A percentile compares a stretch with the other conserved stretches of the same genome.
Conservation (phyloP, 805 yeast species). For the Metschnikowia shivogae region DNA sequence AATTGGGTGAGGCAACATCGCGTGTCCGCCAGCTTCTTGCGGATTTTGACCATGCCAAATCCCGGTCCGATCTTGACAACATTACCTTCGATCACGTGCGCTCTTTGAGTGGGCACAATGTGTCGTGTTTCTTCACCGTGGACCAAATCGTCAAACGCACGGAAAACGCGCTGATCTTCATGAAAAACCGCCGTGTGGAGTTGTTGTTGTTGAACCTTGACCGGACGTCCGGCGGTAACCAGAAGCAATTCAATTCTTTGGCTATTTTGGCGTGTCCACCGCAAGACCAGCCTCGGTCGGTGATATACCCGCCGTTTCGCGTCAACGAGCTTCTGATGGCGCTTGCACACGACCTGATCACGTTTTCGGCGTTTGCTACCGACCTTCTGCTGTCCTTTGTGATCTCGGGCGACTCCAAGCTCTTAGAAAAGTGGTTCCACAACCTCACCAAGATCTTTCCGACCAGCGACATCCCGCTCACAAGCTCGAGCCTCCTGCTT, state of each 20-base stretch:
- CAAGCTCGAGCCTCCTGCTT: conserved; percentile 9
- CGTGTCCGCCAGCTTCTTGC: conserved; percentile 19
- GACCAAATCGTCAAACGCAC: conserved; percentile 36
- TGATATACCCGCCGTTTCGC: conserved; percentile 41
- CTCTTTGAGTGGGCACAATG: conserved; percentile 26
- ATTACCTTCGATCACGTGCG: conserved; percentile 35
- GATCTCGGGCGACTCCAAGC: conserved; percentile 11
- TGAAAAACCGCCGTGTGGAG: conserved; percentile 24
- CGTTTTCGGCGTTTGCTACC: conserved; percentile 14
- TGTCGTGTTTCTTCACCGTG: conserved; percentile 36
- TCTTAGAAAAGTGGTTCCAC: conserved; percentile 28
- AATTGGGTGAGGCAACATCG: conserved; percentile 17
- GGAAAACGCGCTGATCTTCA: conserved; percentile 18
- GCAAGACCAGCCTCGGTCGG: conserved; percentile 23
- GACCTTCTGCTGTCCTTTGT: conserved; percentile 17
- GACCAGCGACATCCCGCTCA: conserved; percentile 10
- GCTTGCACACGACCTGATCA: conserved; percentile 13
- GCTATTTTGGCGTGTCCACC: conserved; percentile 29
- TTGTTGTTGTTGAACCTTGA: conserved; percentile 31
- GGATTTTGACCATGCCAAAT: conserved; percentile 12
- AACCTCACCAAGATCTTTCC: conserved; percentile 35
- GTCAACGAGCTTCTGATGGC: conserved; percentile 31
- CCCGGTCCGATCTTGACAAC: conserved; percentile 23
- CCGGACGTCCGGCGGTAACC: conserved; percentile 1
- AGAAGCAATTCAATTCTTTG: conserved; percentile 28